Conservation (phyloP, 75 land plant species). For the Gnetum montanum region DNA sequence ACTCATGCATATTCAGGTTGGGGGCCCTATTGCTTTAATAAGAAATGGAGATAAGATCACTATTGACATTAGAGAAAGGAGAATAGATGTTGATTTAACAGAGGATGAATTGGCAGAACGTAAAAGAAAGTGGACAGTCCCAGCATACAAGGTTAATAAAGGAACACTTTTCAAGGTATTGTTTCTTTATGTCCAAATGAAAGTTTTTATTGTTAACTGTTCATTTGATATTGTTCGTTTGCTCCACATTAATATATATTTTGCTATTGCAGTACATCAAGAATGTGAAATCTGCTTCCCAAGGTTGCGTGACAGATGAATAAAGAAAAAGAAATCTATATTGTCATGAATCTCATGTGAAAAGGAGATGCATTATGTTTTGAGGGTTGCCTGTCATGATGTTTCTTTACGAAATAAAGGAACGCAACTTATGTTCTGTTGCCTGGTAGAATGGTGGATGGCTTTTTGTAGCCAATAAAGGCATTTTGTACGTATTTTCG, state of each 20-base stretch:
- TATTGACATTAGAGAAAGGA: slow-evolving; percentile 62
- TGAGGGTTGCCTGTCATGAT: too few relatives aligned
- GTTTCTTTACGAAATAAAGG: too few relatives aligned
- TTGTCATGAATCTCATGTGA: not conserved
- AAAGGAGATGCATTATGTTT: too few relatives aligned
- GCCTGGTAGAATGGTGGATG: not conserved
- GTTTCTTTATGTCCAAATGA: not conserved
- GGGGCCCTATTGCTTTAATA: slow-evolving; percentile 87
- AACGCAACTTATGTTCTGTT: not conserved
- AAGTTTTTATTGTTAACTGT: not conserved
- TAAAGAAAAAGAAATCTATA: slow-evolving; percentile 6
- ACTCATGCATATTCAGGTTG: slow-evolving; percentile 52
- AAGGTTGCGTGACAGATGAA: slow-evolving; percentile 93
- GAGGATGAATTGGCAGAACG: slow-evolving; percentile 56
- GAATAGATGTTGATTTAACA: slow-evolving; percentile 59
- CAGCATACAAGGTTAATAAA: slow-evolving; percentile 60
- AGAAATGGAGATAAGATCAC: slow-evolving; percentile 79
- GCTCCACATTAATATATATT: not conserved
- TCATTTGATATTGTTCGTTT: not conserved
- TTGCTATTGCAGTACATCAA: slow-evolving; percentile 65
- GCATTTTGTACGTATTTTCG: not conserved
- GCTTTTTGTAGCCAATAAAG: not conserved
- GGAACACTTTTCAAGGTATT: slow-evolving; percentile 84
- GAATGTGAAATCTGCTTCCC: slow-evolving; percentile 80
- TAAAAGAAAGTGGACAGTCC: slow-evolving; percentile 58